phyloP scores from a whole-genome alignment of 140 eudicot species.

The Senecio squalidus region DNA sequence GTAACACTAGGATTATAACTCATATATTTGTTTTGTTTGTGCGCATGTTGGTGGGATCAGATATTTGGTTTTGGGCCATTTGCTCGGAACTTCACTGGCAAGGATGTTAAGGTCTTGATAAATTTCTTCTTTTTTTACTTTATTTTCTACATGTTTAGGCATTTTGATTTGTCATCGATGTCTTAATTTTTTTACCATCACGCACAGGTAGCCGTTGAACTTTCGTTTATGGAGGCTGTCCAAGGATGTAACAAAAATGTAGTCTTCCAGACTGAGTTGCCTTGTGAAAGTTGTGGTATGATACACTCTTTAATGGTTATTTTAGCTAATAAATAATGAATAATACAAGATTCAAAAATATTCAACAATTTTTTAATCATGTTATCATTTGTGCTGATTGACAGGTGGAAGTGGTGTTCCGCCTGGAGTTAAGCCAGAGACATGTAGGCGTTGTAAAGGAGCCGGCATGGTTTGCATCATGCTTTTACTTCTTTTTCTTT shows the following conservation, averaged over 20 bases:
- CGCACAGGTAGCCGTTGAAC: slow-evolving; percentile 58
- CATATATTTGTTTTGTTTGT: neutral
- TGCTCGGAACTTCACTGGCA: slow-evolving; percentile 46
- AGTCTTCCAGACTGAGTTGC: slow-evolving; percentile 57
- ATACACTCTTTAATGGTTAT: neutral
- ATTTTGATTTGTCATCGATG: neutral
- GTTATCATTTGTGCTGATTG: slow-evolving; percentile 1
- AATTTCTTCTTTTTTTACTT: neutral
- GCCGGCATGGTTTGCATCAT: slow-evolving; percentile 70
- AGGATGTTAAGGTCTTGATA: slow-evolving; percentile 66
- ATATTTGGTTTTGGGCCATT: slow-evolving; percentile 47
- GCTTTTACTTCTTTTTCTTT: no score
- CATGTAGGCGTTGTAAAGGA: slow-evolving; percentile 85
- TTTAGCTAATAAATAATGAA: neutral
- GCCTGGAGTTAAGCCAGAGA: slow-evolving; percentile 90
- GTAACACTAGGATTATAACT: no score
- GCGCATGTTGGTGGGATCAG: slow-evolving; percentile 34
- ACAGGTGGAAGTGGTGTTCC: slow-evolving; percentile 95
- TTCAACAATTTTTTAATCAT: neutral
- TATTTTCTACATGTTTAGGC: neutral
- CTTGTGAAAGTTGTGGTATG: slow-evolving; percentile 85
- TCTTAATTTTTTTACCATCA: neutral
- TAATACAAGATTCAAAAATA: no score
- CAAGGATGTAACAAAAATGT: slow-evolving; percentile 80
- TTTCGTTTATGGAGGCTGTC: slow-evolving; percentile 99